These are phyloP conservation scores for Symbiotaphrina buchneri DNA, from an alignment of 495 filamentous ascomycete genomes.

Conservation along the genomic window DNA sequence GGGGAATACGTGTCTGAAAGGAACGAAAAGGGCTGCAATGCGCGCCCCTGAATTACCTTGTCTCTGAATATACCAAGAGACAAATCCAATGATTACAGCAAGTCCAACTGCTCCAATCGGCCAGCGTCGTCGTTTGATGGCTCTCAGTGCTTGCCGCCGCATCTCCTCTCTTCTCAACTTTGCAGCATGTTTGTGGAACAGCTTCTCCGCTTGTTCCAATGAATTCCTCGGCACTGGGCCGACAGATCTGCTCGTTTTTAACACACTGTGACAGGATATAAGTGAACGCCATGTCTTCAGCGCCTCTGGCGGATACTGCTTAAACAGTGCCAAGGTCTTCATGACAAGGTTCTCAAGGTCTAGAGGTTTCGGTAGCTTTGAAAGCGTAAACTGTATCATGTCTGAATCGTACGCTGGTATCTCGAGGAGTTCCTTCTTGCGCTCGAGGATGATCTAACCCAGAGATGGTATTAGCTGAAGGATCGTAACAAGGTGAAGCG, in stretches of 20 bases:
- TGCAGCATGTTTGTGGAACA: slow-evolving; percentile 44
- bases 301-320: slow-evolving; percentile 45
- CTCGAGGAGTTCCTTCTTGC: slow-evolving; percentile 60
- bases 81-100: slow-evolving; percentile 36
- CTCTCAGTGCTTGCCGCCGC: slow-evolving; percentile 23
- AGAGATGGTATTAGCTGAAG: background rate
- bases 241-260: slow-evolving; percentile 51
- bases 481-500: background rate
- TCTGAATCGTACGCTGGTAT: slow-evolving; percentile 72
- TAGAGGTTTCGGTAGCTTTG: slow-evolving; percentile 68
- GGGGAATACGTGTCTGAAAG: too few relatives aligned
- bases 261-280: slow-evolving; percentile 52
- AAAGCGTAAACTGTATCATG: slow-evolving; percentile 76
- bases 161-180: slow-evolving; percentile 42
- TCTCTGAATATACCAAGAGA: slow-evolving; percentile 14
- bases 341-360: slow-evolving; percentile 59
- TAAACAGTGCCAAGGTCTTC: slow-evolving; percentile 36
- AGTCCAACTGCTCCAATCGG: slow-evolving; percentile 32
- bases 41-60: background rate
- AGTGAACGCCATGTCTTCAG: slow-evolving; percentile 48
- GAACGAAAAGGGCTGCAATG: too few relatives aligned
- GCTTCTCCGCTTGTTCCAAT: slow-evolving; percentile 32
- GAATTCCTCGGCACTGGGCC: slow-evolving; percentile 18
- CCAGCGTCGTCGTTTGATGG: slow-evolving; percentile 34
- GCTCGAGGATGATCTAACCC: slow-evolving; percentile 50